Percentiles rank a stretch among this genome's conserved stretches.
Conservation (phyloP, 2,329 filamentous ascomycete genomes). For the Podosphaera xanthii region DNA sequence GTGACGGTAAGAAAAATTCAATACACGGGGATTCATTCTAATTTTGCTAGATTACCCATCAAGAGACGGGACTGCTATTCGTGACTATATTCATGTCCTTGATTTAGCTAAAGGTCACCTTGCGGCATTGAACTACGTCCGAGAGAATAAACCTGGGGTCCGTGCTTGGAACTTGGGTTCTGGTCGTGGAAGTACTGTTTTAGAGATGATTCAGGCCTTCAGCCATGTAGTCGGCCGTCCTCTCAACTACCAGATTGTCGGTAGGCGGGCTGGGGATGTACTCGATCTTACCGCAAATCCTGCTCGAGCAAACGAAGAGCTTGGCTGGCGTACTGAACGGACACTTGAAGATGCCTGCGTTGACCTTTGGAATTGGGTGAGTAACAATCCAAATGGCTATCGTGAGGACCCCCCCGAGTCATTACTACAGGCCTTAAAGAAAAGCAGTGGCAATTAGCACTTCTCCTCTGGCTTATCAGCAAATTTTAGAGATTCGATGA, state of each 20-base stretch:
- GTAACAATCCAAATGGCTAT: constrained; percentile 92
- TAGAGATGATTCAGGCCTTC: constrained; percentile 94
- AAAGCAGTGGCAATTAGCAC: constrained; percentile 4
- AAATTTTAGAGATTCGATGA: too few relatives aligned
- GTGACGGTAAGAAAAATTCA: constrained; percentile 41
- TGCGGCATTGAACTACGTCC: constrained; percentile 74
- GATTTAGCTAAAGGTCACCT: constrained; percentile 75
- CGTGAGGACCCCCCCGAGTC: constrained; percentile 71
- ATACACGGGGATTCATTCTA: neutral
- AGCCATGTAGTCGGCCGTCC: constrained; percentile 65
- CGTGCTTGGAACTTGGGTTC: constrained; percentile 94
- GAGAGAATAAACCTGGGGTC: constrained; percentile 64
- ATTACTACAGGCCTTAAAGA: constrained; percentile 43
- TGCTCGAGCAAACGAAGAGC: constrained; percentile 62
- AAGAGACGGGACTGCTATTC: constrained; percentile 77
- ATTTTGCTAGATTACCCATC: constrained; percentile 54
- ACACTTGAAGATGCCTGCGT: constrained; percentile 83
- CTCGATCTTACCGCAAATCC: constrained; percentile 88
- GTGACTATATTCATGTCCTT: constrained; percentile 94
- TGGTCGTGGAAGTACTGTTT: constrained; percentile 82
- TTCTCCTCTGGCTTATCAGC: neutral
- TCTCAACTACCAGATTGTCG: constrained; percentile 67
- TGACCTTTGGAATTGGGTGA: constrained; percentile 91
- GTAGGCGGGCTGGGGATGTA: constrained; percentile 69
- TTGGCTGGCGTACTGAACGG: constrained; percentile 76